Evolutionary conservation across 257 asterid genomes (phyloP).

Genomic region (Apocynum venetum): DNA sequence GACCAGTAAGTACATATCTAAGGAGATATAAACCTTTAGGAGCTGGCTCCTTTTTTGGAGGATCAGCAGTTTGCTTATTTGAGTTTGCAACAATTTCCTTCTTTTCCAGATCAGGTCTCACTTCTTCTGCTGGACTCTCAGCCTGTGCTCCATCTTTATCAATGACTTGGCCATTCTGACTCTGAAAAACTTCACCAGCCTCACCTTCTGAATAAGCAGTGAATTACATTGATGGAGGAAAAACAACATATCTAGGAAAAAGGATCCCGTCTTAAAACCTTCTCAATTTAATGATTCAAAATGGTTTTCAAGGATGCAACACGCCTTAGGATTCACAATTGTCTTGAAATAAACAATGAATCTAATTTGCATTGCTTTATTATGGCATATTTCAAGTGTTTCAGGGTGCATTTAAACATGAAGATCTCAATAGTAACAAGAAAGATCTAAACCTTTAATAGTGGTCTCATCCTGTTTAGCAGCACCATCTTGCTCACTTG

Average conservation of each 20-base stretch:
- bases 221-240: background rate
- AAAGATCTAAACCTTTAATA: constrained; percentile 31
- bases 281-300: background rate
- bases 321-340: background rate
- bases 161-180: background rate
- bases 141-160: constrained; percentile 8
- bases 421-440: background rate
- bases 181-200: constrained; percentile 9
- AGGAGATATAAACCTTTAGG: constrained; percentile 38
- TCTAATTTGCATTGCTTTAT: background rate
- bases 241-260: background rate
- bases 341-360: background rate
- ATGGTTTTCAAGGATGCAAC: background rate
- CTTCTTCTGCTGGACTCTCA: constrained; percentile 9
- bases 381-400: background rate
- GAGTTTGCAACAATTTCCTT: constrained; percentile 31
- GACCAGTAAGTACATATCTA: background rate
- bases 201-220: constrained; percentile 8
- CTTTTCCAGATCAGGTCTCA: constrained; percentile 14
- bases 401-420: background rate
- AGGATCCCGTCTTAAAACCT: background rate
- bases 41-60: constrained; percentile 32
- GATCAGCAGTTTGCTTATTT: constrained; percentile 32
- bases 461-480: constrained; percentile 28
- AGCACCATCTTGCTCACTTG: constrained; percentile 27